A percentile compares a stretch with the other conserved stretches of the same genome.
phyloP scores from a whole-genome alignment of 129 eudicot species.

The Escallonia herrerae region DNA sequence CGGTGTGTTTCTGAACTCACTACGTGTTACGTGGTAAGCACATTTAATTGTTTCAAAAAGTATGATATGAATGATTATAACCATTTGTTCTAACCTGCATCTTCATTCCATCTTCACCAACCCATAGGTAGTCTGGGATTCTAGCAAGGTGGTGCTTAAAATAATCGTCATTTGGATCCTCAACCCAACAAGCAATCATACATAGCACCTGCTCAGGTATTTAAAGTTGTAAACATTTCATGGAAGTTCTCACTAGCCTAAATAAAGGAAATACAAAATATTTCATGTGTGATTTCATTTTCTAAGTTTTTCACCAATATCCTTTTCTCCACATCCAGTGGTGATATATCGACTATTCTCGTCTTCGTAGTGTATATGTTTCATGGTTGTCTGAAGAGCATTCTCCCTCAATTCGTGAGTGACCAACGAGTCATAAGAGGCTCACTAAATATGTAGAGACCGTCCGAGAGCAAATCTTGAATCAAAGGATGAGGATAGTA shows the following conservation, averaged over 20 bases:
- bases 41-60: too few relatives aligned
- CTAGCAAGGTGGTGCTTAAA: constrained; percentile 79
- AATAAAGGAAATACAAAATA: too few relatives aligned
- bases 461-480: constrained; percentile 74
- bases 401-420: constrained; percentile 41
- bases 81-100: too few relatives aligned
- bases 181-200: constrained; percentile 91
- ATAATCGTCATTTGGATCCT: constrained; percentile 71
- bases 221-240: too few relatives aligned
- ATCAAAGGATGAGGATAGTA: constrained; percentile 64
- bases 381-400: constrained; percentile 51
- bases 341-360: constrained; percentile 68
- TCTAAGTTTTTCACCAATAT: not conserved
- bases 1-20: too few relatives aligned
- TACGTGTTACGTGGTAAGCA: too few relatives aligned
- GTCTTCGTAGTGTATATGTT: constrained; percentile 68
- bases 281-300: too few relatives aligned
- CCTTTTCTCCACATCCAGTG: constrained; percentile 71
- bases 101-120: constrained; percentile 96
- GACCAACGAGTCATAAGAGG: constrained; percentile 74
- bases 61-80: too few relatives aligned
- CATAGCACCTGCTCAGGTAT: constrained; percentile 47
- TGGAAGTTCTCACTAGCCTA: too few relatives aligned
- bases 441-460: constrained; percentile 39
- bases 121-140: constrained; percentile 71